Base-by-base conservation (phyloP, 2,329 filamentous ascomycete species). In the Sporothrix inflata region DNA sequence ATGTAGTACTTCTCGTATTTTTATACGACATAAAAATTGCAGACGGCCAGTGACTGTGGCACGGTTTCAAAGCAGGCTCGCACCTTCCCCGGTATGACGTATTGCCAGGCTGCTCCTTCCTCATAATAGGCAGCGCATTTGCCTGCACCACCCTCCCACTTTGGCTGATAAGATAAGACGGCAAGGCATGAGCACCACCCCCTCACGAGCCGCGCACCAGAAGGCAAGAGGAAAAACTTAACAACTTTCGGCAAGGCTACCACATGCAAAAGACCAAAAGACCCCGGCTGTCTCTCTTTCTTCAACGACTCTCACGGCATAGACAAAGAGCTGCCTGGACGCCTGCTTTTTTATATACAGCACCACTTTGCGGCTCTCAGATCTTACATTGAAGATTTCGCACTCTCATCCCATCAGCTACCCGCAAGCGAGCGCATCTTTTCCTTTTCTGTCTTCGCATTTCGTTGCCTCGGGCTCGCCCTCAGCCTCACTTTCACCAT, bases 401-500 rank as follows among this genome's bases (percentile, higher is more conserved):
- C 60, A 27, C 19, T 4, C 14, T 5, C 57, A 11, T 12, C 2
- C 42, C 19, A 30, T 7, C 38, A 12, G n/a, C 11, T 0, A 1
- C 9, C 34, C 11, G 11, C 16, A 49, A 60, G 38, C 53, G 14
- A 49, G 30, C 67, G 49, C 8, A 42, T 5, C 14, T 38, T 38
- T 40, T 61, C 45, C 2, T 40, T n/a, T n/a, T 53, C 42, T 53
- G 12, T 38, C 21, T 68, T 53, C 19, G 5, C 7, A 24, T 6
- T 51, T 19, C 40, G 5, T 21, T 27, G 7, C 38, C 53, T 57
- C 19, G 4, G 21, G 8, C 49, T 24, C 16, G 11, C 19, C 45
- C n/a, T 14, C 30, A 4, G n/a, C 34, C 11, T 49, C 45, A 34
- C 42, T 47, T 38, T 55, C 73, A 72, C 68, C 68, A 75, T 75